Percentiles rank a stretch among this genome's conserved stretches.
phyloP scores from a whole-genome alignment of 495 filamentous ascomycete genomes.

The Trichoderma asperelloides region DNA sequence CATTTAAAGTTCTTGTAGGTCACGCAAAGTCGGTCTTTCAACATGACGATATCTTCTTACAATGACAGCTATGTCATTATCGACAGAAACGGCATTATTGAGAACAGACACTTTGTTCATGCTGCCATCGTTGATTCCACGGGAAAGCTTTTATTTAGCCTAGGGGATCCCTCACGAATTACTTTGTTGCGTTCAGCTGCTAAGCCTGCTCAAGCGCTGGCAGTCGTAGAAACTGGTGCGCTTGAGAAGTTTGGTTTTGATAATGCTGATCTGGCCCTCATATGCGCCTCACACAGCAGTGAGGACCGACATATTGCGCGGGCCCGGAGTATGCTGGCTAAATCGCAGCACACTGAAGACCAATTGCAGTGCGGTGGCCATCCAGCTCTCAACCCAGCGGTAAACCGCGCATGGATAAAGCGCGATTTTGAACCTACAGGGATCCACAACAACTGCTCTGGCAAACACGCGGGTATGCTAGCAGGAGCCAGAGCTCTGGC shows the following conservation, averaged over 20 bases:
- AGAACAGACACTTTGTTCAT: constrained; percentile 31
- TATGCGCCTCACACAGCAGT: constrained; percentile 39
- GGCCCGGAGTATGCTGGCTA: constrained; percentile 26
- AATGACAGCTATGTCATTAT: constrained; percentile 21
- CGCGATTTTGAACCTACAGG: constrained; percentile 24
- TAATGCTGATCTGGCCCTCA: constrained; percentile 30
- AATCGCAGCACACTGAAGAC: constrained; percentile 18
- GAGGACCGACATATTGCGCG: constrained; percentile 29
- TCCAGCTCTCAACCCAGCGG: constrained; percentile 21
- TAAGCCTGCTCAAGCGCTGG: constrained; percentile 33
- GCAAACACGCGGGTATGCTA: constrained; percentile 36
- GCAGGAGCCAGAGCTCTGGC: constrained; percentile 26
- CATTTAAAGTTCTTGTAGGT: no score
- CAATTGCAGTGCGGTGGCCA: constrained; percentile 32
- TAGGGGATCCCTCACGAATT: constrained; percentile 29
- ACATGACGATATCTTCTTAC: constrained; percentile 21
- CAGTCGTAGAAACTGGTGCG: constrained; percentile 26
- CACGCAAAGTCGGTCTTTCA: not conserved
- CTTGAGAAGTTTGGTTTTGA: constrained; percentile 26
- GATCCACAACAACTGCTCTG: constrained; percentile 33
- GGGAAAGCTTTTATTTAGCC: constrained; percentile 24
- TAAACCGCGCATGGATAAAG: constrained; percentile 31
- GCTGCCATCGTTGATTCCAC: constrained; percentile 27
- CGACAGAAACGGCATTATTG: constrained; percentile 23
- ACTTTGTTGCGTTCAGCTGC: constrained; percentile 34